Base-by-base conservation (phyloP, 106 monocot genomes). In the Iris macrosiphon region DNA sequence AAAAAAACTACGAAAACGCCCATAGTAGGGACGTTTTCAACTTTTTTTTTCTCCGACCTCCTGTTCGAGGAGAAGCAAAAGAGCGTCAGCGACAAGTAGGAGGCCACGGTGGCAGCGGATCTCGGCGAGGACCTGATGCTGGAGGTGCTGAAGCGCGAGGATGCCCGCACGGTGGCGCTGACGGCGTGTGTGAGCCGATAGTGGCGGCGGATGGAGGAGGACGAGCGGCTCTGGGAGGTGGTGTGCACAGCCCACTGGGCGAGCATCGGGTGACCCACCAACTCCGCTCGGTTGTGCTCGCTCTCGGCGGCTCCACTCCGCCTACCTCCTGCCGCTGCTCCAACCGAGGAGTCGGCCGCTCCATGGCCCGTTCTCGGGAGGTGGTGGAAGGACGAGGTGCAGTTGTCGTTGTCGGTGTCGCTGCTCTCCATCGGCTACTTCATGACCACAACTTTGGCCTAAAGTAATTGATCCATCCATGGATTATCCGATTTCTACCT, bases 221-320 rank as follows among this genome's bases (percentile, higher is more conserved):
- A 83, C 62, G 82, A 83, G 78, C 73, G 78, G 47, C 72, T 83
- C 0, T 83, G 82, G 82, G 82, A 83, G 60, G 68, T 50, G n/a
- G 70, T 70, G 29, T 83, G 82, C 73, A 55, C 65, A 23, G 68
- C 69, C 20, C 64, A 70, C 61, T 70, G 69, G 65, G 60, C 63
- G 28, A 45, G 55, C 57, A 33, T 64, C 54, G 61, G 68, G 14
- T 81, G 24, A 32, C 50, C 2, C 64, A 39, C 25, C 60, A 73
- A 56, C 77, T 82, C 51, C 77, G 82, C 25, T n/a, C 72, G 40
- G 73, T 82, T 4, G 82, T 82, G 39, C 63, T 77, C 34, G 63
- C 77, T 31, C 73, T 77, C 73, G 82, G 7, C 77, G 78, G 25
- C 73, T 83, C 23, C 70, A 78, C 70, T 61, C 68, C n/a, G n/a